Evolutionary conservation across 495 filamentous ascomycete species (phyloP).

Genomic region (Ramalina peruviana): DNA sequence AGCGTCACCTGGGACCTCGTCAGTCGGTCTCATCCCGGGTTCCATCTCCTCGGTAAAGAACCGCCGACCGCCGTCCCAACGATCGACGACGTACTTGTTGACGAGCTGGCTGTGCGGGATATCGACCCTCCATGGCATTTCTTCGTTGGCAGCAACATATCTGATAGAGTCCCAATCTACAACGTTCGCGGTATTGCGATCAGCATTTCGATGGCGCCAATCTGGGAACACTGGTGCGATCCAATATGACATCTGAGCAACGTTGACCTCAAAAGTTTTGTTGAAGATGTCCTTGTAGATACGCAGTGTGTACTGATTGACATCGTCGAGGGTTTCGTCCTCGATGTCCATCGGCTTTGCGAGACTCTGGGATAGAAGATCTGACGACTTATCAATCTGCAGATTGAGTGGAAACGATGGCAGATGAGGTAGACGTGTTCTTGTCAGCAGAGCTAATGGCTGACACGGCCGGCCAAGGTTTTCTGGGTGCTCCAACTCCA

Average conservation of each 20-base stretch:
- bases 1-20: slow-evolving; percentile 38
- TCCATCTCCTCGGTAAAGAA: slow-evolving; percentile 31
- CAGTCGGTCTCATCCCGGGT: slow-evolving; percentile 30
- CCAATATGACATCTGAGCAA: slow-evolving; percentile 68
- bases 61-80: slow-evolving; percentile 49
- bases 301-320: slow-evolving; percentile 58
- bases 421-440: slow-evolving; percentile 46
- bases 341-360: slow-evolving; percentile 27
- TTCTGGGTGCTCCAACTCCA: slow-evolving; percentile 44
- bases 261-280: slow-evolving; percentile 57
- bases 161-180: slow-evolving; percentile 56
- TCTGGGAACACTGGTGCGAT: slow-evolving; percentile 44
- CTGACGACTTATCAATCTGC: slow-evolving; percentile 42
- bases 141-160: slow-evolving; percentile 34
- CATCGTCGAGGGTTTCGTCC: slow-evolving; percentile 26
- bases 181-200: slow-evolving; percentile 20
- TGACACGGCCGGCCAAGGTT: slow-evolving; percentile 45
- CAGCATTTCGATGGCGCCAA: slow-evolving; percentile 7
- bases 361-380: slow-evolving; percentile 33
- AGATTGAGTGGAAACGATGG: slow-evolving; percentile 61
- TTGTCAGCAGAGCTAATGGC: slow-evolving; percentile 59
- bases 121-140: slow-evolving; percentile 40
- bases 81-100: slow-evolving; percentile 58
- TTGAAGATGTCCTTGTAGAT: slow-evolving; percentile 82
- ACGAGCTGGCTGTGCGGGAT: slow-evolving; percentile 42